Conservation (phyloP, 2,329 filamentous ascomycete genomes). For the Aspergillus vadensis region DNA sequence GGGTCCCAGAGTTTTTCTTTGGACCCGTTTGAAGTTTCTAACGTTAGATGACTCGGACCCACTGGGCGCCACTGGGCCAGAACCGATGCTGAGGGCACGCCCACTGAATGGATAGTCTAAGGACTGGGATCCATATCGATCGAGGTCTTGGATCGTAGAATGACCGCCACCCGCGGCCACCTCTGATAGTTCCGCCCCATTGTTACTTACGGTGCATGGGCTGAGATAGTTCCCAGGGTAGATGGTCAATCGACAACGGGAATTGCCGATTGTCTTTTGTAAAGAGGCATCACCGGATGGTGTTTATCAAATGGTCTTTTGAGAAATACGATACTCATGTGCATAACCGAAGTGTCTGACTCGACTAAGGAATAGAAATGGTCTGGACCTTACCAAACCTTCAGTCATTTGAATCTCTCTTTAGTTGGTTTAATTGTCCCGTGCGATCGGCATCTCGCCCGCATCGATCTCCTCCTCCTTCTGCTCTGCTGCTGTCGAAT, state of each 20-base stretch:
- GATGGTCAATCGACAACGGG: background rate
- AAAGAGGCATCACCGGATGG: no score
- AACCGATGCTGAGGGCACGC: background rate
- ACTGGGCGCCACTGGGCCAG: background rate
- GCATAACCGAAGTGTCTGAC: background rate
- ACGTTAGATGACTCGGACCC: background rate
- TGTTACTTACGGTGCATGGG: no score
- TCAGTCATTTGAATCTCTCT: slow-evolving; percentile 3
- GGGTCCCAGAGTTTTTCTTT: slow-evolving; percentile 2
- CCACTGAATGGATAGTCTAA: background rate
- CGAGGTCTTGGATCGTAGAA: background rate
- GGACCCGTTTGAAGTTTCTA: slow-evolving; percentile 4
- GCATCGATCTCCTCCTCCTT: slow-evolving; percentile 7
- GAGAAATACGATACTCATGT: no score
- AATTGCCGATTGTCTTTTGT: no score
- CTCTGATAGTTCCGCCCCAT: background rate
- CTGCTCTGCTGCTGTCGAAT: background rate
- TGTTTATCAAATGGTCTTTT: no score
- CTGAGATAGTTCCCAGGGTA: background rate
- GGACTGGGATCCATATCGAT: background rate
- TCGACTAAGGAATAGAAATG: background rate
- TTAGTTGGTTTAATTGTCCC: slow-evolving; percentile 8
- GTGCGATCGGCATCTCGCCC: slow-evolving; percentile 14
- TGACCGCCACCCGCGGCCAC: background rate
- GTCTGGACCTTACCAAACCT: background rate